These are phyloP conservation scores for Mycena amicta DNA, from an alignment of 768 basidiomycete species.

Conservation along the genomic window DNA sequence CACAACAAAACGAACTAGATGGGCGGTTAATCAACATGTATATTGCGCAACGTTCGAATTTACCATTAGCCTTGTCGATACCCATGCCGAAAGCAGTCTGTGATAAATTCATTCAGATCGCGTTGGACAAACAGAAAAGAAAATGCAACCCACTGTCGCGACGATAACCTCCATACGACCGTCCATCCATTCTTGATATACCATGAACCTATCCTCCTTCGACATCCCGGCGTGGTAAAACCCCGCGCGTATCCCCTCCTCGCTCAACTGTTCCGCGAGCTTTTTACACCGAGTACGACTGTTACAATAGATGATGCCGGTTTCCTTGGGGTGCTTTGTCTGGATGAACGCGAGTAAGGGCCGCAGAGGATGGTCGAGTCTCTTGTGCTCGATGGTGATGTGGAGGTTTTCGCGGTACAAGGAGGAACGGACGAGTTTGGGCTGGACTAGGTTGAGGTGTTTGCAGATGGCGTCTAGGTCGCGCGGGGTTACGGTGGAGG, in stretches of 20 bases:
- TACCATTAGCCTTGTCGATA: slow-evolving; percentile 60
- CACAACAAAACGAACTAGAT: background rate
- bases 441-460: slow-evolving; percentile 48
- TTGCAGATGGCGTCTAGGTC: slow-evolving; percentile 61
- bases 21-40: background rate
- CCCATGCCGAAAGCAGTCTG: slow-evolving; percentile 81
- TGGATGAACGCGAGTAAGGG: background rate
- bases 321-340: background rate
- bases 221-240: slow-evolving; percentile 4
- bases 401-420: slow-evolving; percentile 73
- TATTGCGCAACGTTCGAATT: background rate
- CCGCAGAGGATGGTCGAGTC: slow-evolving; percentile 12
- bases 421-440: slow-evolving; percentile 55
- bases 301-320: slow-evolving; percentile 9
- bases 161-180: background rate
- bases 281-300: background rate
- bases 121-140: background rate
- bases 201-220: background rate
- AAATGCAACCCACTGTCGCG: slow-evolving; percentile 9
- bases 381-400: slow-evolving; percentile 60
- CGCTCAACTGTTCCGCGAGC: background rate
- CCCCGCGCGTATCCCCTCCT: background rate
- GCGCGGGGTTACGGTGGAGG: slow-evolving; percentile 66
- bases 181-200: slow-evolving; percentile 1
- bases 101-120: background rate